Percentiles rank a stretch among this genome's conserved stretches.
phyloP scores from a whole-genome alignment of 225 moss, liverwort and hornwort species.

The Straminergon stramineum region DNA sequence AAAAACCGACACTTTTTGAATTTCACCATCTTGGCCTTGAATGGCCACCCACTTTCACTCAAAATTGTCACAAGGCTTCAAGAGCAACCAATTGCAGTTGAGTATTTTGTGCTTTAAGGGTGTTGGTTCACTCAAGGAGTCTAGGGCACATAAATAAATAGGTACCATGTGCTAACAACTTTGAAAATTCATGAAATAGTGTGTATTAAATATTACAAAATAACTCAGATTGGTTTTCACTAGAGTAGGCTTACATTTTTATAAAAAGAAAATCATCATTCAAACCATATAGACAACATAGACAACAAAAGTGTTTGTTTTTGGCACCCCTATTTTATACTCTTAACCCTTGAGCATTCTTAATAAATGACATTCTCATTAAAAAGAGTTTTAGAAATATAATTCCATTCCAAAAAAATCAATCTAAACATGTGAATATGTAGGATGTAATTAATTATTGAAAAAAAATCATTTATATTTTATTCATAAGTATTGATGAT shows the following conservation, averaged over 20 bases:
- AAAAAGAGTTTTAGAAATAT: background rate
- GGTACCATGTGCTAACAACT: too few species aligned
- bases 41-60: background rate
- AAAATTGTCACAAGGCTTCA: background rate
- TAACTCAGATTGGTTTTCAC: background rate
- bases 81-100: background rate
- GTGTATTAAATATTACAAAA: background rate
- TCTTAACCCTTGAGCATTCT: background rate
- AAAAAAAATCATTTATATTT: too few species aligned
- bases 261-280: background rate
- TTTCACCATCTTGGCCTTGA: background rate
- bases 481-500: background rate
- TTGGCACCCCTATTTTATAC: background rate
- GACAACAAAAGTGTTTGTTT: background rate
- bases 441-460: background rate
- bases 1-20: background rate
- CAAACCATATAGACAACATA: accelerated
- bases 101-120: too few species aligned
- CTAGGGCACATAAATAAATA: background rate
- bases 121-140: background rate
- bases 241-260: background rate
- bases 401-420: accelerated
- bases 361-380: background rate
- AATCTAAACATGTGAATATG: background rate
- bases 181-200: background rate